Conservation (phyloP, 495 filamentous ascomycete species). For the Letharia lupina region DNA sequence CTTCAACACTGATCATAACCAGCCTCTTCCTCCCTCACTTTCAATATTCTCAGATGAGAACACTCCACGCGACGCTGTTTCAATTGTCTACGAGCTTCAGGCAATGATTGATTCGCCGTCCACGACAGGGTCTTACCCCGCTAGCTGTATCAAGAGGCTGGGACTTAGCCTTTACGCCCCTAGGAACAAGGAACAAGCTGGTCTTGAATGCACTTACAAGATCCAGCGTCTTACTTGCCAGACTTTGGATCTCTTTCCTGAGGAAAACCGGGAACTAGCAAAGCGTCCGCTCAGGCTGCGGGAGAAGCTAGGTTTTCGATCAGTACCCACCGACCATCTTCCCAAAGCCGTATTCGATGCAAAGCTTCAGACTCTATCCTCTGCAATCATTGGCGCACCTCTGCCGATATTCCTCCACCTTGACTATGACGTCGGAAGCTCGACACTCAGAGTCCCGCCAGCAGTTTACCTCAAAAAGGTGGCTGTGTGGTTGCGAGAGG, state of each 20-base stretch:
- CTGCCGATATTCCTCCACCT: not conserved
- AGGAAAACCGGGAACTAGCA: not conserved
- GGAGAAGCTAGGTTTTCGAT: not conserved
- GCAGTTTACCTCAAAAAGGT: not conserved
- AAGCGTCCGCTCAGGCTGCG: not conserved
- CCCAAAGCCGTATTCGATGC: not conserved
- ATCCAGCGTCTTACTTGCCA: not conserved
- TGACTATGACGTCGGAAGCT: not conserved
- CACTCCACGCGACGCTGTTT: not conserved
- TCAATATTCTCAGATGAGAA: not conserved
- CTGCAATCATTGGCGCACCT: not conserved
- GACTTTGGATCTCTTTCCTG: not conserved
- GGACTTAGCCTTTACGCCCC: not conserved
- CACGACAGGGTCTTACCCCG: not conserved
- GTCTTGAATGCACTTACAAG: not conserved
- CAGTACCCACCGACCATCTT: not conserved
- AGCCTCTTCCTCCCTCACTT: not conserved
- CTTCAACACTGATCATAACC: not conserved
- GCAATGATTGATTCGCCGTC: not conserved
- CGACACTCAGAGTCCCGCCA: not conserved
- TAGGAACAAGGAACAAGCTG: not conserved
- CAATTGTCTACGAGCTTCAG: not conserved
- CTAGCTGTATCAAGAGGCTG: not conserved
- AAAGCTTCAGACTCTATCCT: not conserved
- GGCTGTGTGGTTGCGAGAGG: not conserved